phyloP scores from a whole-genome alignment of 768 basidiomycete species.

The Auriscalpium vulgare region DNA sequence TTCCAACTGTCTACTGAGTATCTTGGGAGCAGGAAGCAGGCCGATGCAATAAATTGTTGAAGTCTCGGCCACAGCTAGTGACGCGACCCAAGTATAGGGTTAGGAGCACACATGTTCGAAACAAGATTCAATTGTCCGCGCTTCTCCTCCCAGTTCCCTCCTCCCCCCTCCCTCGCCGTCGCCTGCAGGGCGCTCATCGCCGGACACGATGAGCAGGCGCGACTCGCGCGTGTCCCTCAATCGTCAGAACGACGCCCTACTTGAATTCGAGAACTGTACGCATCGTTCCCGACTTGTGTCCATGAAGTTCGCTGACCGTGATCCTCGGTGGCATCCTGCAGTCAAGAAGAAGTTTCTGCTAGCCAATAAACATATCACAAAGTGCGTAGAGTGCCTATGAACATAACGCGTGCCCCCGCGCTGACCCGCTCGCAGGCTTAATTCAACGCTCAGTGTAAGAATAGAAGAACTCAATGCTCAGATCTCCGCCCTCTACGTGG shows the following conservation, averaged over 20 bases:
- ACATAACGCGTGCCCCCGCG: background rate
- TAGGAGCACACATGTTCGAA: too few relatives aligned
- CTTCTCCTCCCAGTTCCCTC: too few relatives aligned
- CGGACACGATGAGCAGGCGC: constrained; percentile 29
- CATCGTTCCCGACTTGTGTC: constrained; percentile 20
- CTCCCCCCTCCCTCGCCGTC: background rate
- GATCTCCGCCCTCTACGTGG: constrained; percentile 73
- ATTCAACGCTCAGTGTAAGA: constrained; percentile 76
- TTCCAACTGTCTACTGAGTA: too few relatives aligned
- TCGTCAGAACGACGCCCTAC: constrained; percentile 71
- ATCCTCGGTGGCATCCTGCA: constrained; percentile 32
- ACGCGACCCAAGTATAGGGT: too few relatives aligned
- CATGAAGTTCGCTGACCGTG: constrained; percentile 16
- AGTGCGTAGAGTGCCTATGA: constrained; percentile 37
- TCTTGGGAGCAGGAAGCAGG: too few relatives aligned
- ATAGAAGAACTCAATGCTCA: constrained; percentile 81
- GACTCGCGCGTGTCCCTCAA: constrained; percentile 43
- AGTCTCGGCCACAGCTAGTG: too few relatives aligned
- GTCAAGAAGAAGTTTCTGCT: constrained; percentile 91
- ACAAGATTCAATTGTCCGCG: too few relatives aligned
- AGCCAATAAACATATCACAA: constrained; percentile 88
- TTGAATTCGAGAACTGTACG: constrained; percentile 83
- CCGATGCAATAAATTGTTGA: too few relatives aligned
- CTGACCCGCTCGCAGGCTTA: constrained; percentile 43
- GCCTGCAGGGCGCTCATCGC: background rate